phyloP scores from a whole-genome alignment of 805 yeast species.

The Saccharomyces eubayanus region DNA sequence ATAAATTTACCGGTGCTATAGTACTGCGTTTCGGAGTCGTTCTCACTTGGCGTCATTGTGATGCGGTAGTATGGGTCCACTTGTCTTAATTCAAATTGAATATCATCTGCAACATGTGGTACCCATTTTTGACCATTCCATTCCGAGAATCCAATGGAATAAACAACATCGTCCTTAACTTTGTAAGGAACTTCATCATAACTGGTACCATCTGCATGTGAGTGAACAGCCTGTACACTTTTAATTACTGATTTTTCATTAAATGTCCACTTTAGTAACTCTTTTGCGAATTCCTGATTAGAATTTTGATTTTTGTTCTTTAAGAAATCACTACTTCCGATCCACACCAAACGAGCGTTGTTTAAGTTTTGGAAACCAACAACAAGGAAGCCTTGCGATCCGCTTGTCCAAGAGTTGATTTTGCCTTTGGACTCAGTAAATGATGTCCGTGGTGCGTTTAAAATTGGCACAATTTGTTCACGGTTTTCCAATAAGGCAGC shows the following conservation, averaged over 20 bases:
- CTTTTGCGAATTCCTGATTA: conserved; percentile 36
- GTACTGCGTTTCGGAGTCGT: conserved; percentile 38
- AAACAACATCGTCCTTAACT: conserved; percentile 62
- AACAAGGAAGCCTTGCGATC: conserved; percentile 66
- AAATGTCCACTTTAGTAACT: conserved; percentile 62
- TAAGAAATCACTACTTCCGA: conserved; percentile 60
- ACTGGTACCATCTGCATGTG: conserved; percentile 36
- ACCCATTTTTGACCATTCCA: conserved; percentile 57
- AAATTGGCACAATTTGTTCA: conserved; percentile 60
- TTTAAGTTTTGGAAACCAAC: conserved; percentile 73
- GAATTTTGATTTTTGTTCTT: conserved; percentile 29
- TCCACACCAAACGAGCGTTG: conserved; percentile 74
- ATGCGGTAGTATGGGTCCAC: conserved; percentile 92
- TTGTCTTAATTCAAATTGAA: conserved; percentile 82
- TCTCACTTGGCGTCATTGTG: conserved; percentile 41
- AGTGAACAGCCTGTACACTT: conserved; percentile 46
- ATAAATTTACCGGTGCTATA: conserved; percentile 49
- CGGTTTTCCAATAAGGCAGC: conserved; percentile 66
- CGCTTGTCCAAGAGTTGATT: conserved; percentile 67
- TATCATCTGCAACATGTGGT: conserved; percentile 53
- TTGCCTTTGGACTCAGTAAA: conserved; percentile 49
- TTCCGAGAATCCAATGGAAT: conserved; percentile 39
- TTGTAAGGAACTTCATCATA: conserved; percentile 51
- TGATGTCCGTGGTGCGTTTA: conserved; percentile 58
- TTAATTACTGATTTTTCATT: conserved; percentile 58